A percentile compares a stretch with the other conserved stretches of the same genome.
Conservation (phyloP, 805 yeast species). For the Metschnikowia anglica region DNA sequence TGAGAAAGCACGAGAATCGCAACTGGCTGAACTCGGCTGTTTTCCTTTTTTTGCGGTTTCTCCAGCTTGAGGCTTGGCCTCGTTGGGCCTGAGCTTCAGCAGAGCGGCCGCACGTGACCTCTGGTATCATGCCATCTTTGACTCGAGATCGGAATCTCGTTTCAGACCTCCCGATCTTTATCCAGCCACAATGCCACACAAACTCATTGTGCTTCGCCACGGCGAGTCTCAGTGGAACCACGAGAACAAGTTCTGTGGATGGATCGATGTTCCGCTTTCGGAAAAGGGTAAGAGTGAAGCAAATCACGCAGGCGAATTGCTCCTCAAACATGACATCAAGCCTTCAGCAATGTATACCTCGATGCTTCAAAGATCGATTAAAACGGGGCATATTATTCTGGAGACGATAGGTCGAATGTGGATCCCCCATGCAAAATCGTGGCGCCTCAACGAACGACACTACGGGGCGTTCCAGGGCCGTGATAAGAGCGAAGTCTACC, state of each 20-base stretch:
- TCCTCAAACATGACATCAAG: conserved; percentile 26
- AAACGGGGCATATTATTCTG: conserved; percentile 41
- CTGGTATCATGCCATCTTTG: too few species aligned
- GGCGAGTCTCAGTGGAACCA: conserved; percentile 47
- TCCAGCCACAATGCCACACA: conserved; percentile 23
- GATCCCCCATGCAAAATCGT: conserved; percentile 38
- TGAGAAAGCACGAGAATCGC: too few species aligned
- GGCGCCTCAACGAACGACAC: conserved; percentile 47
- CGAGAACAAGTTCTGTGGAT: conserved; percentile 45
- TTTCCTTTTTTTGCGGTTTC: too few species aligned
- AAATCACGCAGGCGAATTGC: conserved; percentile 37
- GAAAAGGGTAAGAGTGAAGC: conserved; percentile 42
- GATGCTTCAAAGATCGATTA: conserved; percentile 39
- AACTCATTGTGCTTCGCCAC: conserved; percentile 43
- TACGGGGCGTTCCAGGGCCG: conserved; percentile 45
- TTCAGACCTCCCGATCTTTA: too few species aligned
- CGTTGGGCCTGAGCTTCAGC: too few species aligned
- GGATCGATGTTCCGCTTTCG: conserved; percentile 45
- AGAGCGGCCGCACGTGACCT: background rate
- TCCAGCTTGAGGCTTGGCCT: too few species aligned
- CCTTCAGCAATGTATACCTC: conserved; percentile 41
- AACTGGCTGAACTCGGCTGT: too few species aligned
- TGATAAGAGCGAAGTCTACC: conserved; percentile 37
- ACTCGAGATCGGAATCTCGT: too few species aligned
- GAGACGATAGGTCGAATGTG: conserved; percentile 33